phyloP scores from a whole-genome alignment of 768 basidiomycete species.

The Dendrothele bispora region DNA sequence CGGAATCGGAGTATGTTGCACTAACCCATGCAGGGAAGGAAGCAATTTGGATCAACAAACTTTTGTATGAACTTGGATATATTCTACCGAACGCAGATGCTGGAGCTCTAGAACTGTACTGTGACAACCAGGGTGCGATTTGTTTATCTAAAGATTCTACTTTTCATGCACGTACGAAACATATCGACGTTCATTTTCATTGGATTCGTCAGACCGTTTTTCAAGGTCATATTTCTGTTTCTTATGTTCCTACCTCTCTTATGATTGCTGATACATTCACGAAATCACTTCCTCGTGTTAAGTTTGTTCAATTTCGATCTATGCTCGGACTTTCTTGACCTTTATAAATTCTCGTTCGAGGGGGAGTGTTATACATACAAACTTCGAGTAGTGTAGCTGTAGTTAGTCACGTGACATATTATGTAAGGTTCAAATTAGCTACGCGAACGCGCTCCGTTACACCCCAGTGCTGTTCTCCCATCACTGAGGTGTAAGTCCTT shows the following conservation, averaged over 20 bases:
- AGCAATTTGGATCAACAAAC: constrained; percentile 9
- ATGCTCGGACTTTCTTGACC: too few species aligned
- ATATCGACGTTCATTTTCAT: constrained; percentile 37
- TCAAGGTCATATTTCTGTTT: constrained; percentile 12
- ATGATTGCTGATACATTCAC: constrained; percentile 6
- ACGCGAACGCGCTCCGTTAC: too few species aligned
- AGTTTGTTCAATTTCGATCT: too few species aligned
- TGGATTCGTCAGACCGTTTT: constrained; percentile 26
- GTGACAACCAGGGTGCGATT: constrained; percentile 23
- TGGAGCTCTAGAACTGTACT: constrained; percentile 12
- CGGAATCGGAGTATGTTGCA: constrained; percentile 36
- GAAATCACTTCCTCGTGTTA: constrained; percentile 4
- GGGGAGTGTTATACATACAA: too few species aligned
- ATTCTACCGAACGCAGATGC: not conserved
- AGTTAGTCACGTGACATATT: too few species aligned
- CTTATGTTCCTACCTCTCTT: not conserved
- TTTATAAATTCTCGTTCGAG: too few species aligned
- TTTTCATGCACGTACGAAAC: constrained; percentile 32
- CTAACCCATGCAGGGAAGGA: constrained; percentile 25
- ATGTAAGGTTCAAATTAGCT: too few species aligned
- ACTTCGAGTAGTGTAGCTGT: too few species aligned
- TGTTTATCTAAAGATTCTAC: constrained; percentile 21
- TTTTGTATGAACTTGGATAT: constrained; percentile 11
- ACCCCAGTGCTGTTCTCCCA: too few species aligned
- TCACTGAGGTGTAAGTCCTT: too few species aligned